Evolutionary conservation across 345 rosid species (phyloP).

Genomic region (Litchi chinensis): DNA sequence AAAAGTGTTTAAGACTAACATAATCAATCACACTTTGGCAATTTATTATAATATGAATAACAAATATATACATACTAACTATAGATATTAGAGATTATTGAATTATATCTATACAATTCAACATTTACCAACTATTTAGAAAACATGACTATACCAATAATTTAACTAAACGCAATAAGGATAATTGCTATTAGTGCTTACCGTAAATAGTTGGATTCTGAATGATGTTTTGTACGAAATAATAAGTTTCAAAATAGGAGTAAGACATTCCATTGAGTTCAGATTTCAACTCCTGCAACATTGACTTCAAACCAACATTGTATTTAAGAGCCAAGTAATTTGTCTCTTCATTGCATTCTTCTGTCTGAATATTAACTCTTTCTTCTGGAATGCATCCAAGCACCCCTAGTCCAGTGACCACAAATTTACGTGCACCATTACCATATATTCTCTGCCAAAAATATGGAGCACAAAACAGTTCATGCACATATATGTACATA

Average conservation of each 20-base stretch:
- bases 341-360: constrained; percentile 46
- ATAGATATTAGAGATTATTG: too few species aligned
- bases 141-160: too few species aligned
- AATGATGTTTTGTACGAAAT: constrained; percentile 38
- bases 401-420: constrained; percentile 45
- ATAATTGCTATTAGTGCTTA: constrained; percentile 19
- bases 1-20: too few species aligned
- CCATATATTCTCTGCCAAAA: constrained; percentile 21
- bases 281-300: constrained; percentile 42
- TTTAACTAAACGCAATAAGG: too few species aligned
- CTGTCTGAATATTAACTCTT: constrained; percentile 42
- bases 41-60: too few species aligned
- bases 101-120: too few species aligned
- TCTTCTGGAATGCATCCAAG: constrained; percentile 62
- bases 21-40: too few species aligned
- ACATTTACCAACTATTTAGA: neutral
- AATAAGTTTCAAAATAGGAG: constrained; percentile 57
- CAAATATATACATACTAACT: too few species aligned
- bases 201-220: constrained; percentile 55
- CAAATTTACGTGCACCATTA: constrained; percentile 54
- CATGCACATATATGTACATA: too few species aligned
- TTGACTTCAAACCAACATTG: constrained; percentile 45
- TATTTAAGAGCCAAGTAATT: constrained; percentile 48
- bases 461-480: neutral
- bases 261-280: constrained; percentile 47